Evolutionary conservation across 768 basidiomycete species (phyloP).

Genomic region (Leccinum rimulosum): DNA sequence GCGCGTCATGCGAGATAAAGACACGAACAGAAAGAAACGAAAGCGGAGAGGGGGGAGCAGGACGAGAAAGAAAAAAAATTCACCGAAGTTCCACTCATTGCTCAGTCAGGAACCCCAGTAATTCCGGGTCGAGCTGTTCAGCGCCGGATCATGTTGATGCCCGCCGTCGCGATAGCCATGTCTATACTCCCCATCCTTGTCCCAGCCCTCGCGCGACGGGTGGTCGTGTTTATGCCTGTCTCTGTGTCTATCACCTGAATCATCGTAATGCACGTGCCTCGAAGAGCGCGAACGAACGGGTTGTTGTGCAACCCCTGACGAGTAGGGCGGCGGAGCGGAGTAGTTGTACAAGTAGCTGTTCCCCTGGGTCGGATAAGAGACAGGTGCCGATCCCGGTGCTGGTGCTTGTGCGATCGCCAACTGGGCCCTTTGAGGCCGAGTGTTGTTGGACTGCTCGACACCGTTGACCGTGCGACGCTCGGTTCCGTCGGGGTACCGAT

Average conservation of each 20-base stretch:
- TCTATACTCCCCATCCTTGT: constrained; percentile 3
- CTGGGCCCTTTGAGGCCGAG: constrained; percentile 15
- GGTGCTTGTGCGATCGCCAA: constrained; percentile 1
- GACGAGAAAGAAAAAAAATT: not conserved
- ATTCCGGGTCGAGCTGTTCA: constrained; percentile 10
- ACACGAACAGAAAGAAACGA: not conserved
- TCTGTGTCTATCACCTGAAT: constrained; percentile 14
- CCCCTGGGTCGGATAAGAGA: not conserved
- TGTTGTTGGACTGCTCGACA: constrained; percentile 38
- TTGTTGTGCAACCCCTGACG: constrained; percentile 14
- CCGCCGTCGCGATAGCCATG: constrained; percentile 7
- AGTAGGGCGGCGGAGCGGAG: constrained; percentile 23
- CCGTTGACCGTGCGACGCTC: constrained; percentile 70
- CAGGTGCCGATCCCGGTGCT: not conserved
- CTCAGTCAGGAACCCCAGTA: constrained; percentile 13
- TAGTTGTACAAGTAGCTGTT: not conserved
- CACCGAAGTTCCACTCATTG: not conserved
- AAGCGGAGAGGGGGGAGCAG: not conserved
- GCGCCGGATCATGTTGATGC: constrained; percentile 2
- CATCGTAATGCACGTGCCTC: constrained; percentile 13
- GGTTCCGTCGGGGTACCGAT: constrained; percentile 64
- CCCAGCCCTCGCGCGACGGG: constrained; percentile 7
- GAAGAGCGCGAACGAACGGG: constrained; percentile 18
- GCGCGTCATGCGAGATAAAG: not conserved
- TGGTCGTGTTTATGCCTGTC: constrained; percentile 15